Evolutionary conservation across 2,329 filamentous ascomycete species (phyloP).

Genomic region (Apiospora arundinis): DNA sequence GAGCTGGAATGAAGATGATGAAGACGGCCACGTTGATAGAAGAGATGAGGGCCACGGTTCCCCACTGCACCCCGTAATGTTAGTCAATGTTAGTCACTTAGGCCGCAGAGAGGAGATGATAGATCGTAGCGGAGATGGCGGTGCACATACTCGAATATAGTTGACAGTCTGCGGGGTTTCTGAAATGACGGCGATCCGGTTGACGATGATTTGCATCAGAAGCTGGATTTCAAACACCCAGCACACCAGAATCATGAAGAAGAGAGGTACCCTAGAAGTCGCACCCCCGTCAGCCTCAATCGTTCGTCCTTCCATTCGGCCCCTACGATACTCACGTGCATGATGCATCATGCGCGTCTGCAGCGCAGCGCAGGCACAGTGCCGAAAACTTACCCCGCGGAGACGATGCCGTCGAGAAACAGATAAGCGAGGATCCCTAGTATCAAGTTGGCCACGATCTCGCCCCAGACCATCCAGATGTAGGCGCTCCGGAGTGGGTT

Average conservation of each 20-base stretch:
- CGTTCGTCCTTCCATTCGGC: no score
- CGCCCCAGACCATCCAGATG: conserved; percentile 23
- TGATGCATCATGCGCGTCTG: background rate
- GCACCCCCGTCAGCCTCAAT: no score
- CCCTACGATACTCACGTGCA: no score
- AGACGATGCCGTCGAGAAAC: conserved; percentile 12
- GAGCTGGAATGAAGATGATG: conserved; percentile 56
- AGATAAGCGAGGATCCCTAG: conserved; percentile 18
- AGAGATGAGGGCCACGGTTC: conserved; percentile 47
- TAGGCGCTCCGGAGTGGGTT: conserved; percentile 19
- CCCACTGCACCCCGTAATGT: conserved; percentile 38
- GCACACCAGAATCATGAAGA: conserved; percentile 30
- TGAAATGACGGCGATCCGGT: conserved; percentile 53
- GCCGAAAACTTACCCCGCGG: background rate
- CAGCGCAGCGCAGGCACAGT: background rate
- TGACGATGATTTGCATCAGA: conserved; percentile 58
- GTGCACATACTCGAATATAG: conserved; percentile 38
- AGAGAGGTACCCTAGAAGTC: background rate
- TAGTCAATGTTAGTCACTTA: no score
- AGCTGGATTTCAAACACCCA: conserved; percentile 51
- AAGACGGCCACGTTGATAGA: conserved; percentile 57
- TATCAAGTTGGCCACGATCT: conserved; percentile 21
- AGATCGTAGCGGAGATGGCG: no score
- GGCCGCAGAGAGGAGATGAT: no score
- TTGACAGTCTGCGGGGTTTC: conserved; percentile 42